Evolutionary conservation across 2,329 filamentous ascomycete genomes (phyloP).

Genomic region (Aureobasidium pullulans): DNA sequence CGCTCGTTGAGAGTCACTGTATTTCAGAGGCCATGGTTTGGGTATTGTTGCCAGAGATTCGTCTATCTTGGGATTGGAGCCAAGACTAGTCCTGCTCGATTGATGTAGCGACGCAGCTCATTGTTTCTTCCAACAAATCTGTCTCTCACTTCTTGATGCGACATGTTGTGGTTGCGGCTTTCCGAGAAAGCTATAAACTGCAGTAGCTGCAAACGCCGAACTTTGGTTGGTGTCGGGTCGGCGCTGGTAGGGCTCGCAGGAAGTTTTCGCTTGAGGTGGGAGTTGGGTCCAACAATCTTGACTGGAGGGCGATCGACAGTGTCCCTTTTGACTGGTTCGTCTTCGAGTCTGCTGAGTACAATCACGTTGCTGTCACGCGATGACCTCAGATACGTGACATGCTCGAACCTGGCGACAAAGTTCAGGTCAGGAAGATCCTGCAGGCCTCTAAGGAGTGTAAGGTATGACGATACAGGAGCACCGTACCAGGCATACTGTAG

Average conservation of each 20-base stretch:
- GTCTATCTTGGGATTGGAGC: not conserved
- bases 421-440: not conserved
- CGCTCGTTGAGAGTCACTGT: not conserved
- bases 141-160: not conserved
- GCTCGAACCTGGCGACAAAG: not conserved
- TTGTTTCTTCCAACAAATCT: not conserved
- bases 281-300: not conserved
- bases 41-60: not conserved
- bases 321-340: not conserved
- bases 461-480: not conserved
- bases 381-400: not conserved
- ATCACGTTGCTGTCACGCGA: not conserved
- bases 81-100: not conserved
- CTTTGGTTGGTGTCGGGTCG: not conserved
- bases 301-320: not conserved
- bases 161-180: not conserved
- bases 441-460: not conserved
- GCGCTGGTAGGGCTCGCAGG: not conserved
- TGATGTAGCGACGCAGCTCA: not conserved
- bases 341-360: not conserved
- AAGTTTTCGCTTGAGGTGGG: not conserved
- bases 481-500: not conserved
- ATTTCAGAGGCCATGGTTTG: not conserved
- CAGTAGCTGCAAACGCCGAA: not conserved
- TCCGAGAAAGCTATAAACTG: not conserved